These are phyloP conservation scores for Pythium folliculosum DNA, from an alignment of 352 stramenopile genomes.

Conservation along the genomic window DNA sequence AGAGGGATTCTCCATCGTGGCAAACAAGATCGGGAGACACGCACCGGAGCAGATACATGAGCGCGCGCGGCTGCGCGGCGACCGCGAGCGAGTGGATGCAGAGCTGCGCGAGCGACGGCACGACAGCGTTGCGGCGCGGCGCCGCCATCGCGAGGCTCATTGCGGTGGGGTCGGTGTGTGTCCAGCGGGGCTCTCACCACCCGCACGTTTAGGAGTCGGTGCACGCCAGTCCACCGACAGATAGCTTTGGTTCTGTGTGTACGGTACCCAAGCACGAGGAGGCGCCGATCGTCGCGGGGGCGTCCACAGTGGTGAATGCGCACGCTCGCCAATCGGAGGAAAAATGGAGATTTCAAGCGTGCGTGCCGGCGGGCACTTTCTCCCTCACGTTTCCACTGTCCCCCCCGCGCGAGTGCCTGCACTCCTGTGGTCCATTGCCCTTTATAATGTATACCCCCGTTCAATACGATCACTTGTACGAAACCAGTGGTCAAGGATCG, in stretches of 20 bases:
- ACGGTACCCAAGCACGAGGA: no score
- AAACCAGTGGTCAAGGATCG: neutral
- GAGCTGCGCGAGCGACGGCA: constrained; percentile 58
- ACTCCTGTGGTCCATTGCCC: constrained; percentile 20
- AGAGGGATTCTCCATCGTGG: neutral
- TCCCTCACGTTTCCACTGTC: constrained; percentile 20
- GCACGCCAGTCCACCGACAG: no score
- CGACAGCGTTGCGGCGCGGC: neutral
- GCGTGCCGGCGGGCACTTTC: neutral
- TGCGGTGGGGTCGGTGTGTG: neutral
- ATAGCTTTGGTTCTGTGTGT: no score
- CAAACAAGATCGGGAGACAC: constrained; percentile 10
- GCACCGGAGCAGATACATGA: constrained; percentile 64
- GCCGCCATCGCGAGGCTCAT: constrained; percentile 15
- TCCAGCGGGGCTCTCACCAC: no score
- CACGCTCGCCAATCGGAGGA: neutral
- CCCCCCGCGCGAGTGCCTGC: constrained; percentile 23
- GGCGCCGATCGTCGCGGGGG: no score
- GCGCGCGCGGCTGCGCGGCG: constrained; percentile 53
- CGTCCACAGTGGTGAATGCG: no score
- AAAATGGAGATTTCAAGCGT: neutral
- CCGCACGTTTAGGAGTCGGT: no score
- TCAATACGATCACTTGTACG: neutral
- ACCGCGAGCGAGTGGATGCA: constrained; percentile 62
- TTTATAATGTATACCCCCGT: constrained; percentile 3